Conservation (phyloP, 164 flowering plant species). For the Taxillus chinensis region DNA sequence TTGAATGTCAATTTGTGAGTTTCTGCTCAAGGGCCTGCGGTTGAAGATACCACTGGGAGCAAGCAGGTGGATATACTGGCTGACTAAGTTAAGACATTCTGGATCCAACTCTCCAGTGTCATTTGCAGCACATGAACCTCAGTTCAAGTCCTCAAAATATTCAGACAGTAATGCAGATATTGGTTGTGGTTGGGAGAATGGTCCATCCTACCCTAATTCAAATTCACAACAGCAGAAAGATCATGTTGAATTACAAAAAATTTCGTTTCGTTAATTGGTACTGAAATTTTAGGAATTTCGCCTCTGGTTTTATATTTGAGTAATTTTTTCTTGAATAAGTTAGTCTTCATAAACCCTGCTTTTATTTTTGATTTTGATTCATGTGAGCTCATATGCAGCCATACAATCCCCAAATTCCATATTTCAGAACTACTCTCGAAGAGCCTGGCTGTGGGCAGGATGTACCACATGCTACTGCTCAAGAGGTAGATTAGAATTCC, state of each 20-base stretch:
- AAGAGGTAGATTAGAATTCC: conserved; percentile 42
- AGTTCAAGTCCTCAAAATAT: conserved; percentile 37
- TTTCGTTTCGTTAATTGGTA: conserved; percentile 39
- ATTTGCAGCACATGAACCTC: conserved; percentile 35
- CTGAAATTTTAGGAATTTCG: background rate
- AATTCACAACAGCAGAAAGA: conserved; percentile 60
- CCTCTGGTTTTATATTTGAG: too few species aligned
- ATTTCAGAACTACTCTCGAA: conserved; percentile 60
- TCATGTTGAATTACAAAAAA: conserved; percentile 36
- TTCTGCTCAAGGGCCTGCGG: conserved; percentile 33
- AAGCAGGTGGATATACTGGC: conserved; percentile 38
- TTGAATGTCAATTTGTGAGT: conserved; percentile 27
- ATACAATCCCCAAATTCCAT: conserved; percentile 65
- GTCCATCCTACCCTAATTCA: conserved; percentile 32
- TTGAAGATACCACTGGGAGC: conserved; percentile 29
- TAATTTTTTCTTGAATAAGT: background rate
- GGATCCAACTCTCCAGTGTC: conserved; percentile 54
- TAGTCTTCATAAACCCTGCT: too few species aligned
- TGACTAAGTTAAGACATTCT: conserved; percentile 34
- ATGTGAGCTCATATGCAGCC: conserved; percentile 31
- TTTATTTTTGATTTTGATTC: background rate
- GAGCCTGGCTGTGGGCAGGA: conserved; percentile 56
- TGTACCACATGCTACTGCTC: conserved; percentile 38
- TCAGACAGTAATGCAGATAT: conserved; percentile 47
- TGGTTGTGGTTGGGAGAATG: conserved; percentile 49